These are phyloP conservation scores for Phialophora chinensis DNA, from an alignment of 2,329 filamentous ascomycete genomes.

Conservation along the genomic window DNA sequence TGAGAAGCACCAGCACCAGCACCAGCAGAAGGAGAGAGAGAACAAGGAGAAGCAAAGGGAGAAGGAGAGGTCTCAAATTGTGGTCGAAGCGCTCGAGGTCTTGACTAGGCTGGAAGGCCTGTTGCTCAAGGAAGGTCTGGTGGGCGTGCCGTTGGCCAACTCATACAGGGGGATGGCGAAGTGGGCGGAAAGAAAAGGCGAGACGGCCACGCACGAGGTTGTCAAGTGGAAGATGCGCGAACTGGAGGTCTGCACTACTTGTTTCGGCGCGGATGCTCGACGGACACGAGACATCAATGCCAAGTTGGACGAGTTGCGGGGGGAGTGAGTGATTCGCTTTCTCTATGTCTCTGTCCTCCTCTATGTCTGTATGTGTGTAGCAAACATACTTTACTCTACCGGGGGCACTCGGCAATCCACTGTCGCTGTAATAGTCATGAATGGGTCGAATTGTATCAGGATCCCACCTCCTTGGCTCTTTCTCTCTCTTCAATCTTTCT, in stretches of 20 bases:
- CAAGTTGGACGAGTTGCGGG: constrained; percentile 12
- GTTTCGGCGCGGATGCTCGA: constrained; percentile 27
- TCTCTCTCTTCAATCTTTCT: not conserved
- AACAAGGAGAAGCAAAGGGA: not conserved
- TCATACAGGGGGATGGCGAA: constrained; percentile 35
- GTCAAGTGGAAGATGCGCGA: constrained; percentile 33
- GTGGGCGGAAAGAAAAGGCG: constrained; percentile 30
- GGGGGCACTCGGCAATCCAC: constrained; percentile 11
- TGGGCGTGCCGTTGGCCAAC: constrained; percentile 33
- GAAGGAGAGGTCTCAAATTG: not conserved
- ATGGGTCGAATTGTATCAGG: too few species aligned
- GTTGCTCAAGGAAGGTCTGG: constrained; percentile 34
- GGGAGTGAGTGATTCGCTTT: not conserved
- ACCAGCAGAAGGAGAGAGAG: not conserved
- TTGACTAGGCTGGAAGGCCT: constrained; percentile 29
- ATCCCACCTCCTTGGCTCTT: not conserved
- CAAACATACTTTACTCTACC: not conserved
- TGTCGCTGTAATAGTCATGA: too few species aligned
- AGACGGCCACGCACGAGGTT: constrained; percentile 5
- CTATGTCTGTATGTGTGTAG: not conserved
- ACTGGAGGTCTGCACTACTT: constrained; percentile 19
- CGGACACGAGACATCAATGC: constrained; percentile 25
- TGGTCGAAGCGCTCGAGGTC: constrained; percentile 15
- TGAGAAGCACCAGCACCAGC: not conserved
- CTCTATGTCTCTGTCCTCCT: not conserved